phyloP scores from a whole-genome alignment of 768 basidiomycete species.

The Jaapia argillacea region DNA sequence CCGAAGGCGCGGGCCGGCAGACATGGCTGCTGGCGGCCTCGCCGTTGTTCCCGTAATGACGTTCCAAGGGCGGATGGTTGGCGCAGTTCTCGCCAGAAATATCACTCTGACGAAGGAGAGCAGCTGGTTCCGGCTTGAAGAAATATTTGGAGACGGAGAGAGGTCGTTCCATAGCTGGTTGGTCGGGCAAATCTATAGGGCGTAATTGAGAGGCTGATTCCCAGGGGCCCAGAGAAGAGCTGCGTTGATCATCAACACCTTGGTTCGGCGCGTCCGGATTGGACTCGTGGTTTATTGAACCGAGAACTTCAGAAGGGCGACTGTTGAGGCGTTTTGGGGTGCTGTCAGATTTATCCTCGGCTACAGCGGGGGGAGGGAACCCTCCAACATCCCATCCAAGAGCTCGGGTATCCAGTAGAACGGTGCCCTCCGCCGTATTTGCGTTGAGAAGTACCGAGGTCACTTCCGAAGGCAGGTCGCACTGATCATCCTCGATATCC shows the following conservation, averaged over 20 bases:
- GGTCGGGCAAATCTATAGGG: conserved; percentile 7
- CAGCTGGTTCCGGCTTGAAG: background rate
- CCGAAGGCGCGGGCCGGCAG: background rate
- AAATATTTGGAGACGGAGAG: background rate
- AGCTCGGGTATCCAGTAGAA: background rate
- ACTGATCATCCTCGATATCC: conserved; percentile 39
- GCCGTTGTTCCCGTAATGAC: background rate
- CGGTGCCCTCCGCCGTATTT: background rate
- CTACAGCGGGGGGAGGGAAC: conserved; percentile 1
- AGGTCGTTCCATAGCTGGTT: background rate
- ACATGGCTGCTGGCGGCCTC: background rate
- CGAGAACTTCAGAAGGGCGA: background rate
- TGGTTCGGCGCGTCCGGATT: background rate
- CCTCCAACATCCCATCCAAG: background rate
- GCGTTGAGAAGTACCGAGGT: conserved; percentile 1
- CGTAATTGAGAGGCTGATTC: conserved; percentile 47
- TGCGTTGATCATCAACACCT: background rate
- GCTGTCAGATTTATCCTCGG: conserved; percentile 13
- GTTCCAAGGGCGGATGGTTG: background rate
- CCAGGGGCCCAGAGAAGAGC: conserved; percentile 32
- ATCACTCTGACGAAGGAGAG: background rate
- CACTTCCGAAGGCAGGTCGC: conserved; percentile 7
- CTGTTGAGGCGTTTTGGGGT: background rate
- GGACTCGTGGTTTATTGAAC: background rate
- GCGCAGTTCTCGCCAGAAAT: background rate